Evolutionary conservation across 805 yeast genomes (phyloP).

Genomic region (Candida jianshihensis): DNA sequence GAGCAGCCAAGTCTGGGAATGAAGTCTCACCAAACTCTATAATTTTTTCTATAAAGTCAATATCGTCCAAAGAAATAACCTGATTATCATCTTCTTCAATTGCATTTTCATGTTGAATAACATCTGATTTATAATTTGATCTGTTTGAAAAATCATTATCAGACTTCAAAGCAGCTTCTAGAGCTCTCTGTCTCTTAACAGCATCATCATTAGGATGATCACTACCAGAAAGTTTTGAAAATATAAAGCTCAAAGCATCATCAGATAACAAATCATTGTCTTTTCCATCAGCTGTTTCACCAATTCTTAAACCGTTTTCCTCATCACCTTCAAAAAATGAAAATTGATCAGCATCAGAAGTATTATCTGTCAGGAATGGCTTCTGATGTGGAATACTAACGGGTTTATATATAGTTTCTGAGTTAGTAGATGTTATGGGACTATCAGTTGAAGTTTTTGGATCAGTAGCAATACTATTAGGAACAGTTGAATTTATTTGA

Average conservation of each 20-base stretch:
- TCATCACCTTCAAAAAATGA: conserved; percentile 23
- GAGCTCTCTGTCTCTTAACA: background rate
- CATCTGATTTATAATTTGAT: no score
- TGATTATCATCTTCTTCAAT: conserved; percentile 11
- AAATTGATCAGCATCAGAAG: conserved; percentile 13
- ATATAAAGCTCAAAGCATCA: conserved; percentile 7
- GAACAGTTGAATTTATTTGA: no score
- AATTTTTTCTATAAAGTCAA: conserved; percentile 31
- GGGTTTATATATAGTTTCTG: background rate
- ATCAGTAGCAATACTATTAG: no score
- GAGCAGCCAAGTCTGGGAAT: conserved; percentile 26
- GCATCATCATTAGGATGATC: background rate
- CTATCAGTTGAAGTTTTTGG: background rate
- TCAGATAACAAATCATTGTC: conserved; percentile 8
- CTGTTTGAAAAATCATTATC: no score
- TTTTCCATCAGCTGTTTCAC: no score
- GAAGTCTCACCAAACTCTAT: conserved; percentile 35
- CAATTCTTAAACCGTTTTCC: conserved; percentile 11
- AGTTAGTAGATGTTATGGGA: background rate
- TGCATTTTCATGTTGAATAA: no score
- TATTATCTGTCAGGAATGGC: no score
- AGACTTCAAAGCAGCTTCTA: background rate
- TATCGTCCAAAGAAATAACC: conserved; percentile 23
- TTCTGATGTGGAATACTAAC: no score
- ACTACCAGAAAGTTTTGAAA: conserved; percentile 9